Conservation (phyloP, 371 early-diverging fungal genomes). For the Syncephalastrum sp. region DNA sequence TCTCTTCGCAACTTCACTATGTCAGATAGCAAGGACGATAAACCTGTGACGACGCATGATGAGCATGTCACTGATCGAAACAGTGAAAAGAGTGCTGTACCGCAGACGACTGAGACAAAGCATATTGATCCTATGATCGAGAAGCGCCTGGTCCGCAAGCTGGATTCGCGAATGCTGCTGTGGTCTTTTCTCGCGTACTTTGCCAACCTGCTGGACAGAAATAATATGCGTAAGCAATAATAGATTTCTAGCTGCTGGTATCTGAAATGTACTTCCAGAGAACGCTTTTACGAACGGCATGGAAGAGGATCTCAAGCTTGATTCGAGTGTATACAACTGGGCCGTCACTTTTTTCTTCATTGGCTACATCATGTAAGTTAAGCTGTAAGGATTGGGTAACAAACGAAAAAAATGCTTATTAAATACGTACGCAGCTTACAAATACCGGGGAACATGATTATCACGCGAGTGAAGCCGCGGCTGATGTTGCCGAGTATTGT, state of each 20-base stretch:
- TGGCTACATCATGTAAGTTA: slow-evolving; percentile 69
- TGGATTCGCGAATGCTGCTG: slow-evolving; percentile 70
- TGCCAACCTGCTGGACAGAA: slow-evolving; percentile 71
- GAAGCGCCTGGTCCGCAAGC: slow-evolving; percentile 53
- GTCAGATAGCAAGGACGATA: no score
- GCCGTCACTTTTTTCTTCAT: slow-evolving; percentile 70
- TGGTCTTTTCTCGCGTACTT: slow-evolving; percentile 71
- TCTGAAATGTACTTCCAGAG: slow-evolving; percentile 9
- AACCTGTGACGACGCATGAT: no score
- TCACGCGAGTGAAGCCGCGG: slow-evolving; percentile 51
- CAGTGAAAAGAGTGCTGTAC: neutral
- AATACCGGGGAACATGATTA: slow-evolving; percentile 48
- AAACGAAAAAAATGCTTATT: no score
- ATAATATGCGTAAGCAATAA: slow-evolving; percentile 62
- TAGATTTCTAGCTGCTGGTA: neutral
- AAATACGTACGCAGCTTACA: slow-evolving; percentile 23
- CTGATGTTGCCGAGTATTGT: slow-evolving; percentile 58
- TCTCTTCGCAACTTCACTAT: no score
- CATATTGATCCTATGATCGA: slow-evolving; percentile 17
- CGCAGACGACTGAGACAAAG: neutral
- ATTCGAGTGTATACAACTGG: slow-evolving; percentile 52
- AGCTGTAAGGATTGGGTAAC: neutral
- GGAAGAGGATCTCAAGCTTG: slow-evolving; percentile 47
- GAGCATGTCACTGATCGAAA: no score
- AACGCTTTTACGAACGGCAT: slow-evolving; percentile 54